These are phyloP conservation scores for Martensiomyces pterosporus DNA, from an alignment of 192 early-diverging fungal genomes.

Conservation along the genomic window DNA sequence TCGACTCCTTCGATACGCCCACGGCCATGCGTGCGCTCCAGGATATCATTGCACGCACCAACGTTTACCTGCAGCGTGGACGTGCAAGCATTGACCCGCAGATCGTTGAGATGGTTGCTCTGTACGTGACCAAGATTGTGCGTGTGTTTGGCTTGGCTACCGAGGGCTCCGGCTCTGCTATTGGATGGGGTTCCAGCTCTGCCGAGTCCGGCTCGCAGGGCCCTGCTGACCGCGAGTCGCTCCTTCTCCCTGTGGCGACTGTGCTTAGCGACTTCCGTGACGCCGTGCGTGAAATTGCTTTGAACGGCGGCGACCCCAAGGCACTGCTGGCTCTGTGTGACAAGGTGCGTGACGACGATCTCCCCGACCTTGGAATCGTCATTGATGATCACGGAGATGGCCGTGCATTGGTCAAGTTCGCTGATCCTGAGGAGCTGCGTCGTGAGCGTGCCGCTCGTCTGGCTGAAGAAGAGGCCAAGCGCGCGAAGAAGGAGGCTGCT, in stretches of 20 bases:
- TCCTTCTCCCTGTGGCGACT: constrained; percentile 73
- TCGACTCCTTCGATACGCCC: constrained; percentile 91
- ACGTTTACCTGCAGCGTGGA: constrained; percentile 70
- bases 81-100: constrained; percentile 63
- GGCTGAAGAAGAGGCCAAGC: constrained; percentile 58
- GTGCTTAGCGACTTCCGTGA: constrained; percentile 87
- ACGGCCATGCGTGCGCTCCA: constrained; percentile 74
- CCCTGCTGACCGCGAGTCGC: constrained; percentile 50
- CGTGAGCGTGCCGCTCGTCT: constrained; percentile 65
- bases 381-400: constrained; percentile 96
- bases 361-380: constrained; percentile 83
- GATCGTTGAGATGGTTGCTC: constrained; percentile 71
- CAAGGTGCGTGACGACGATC: constrained; percentile 80
- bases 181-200: constrained; percentile 61
- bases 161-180: constrained; percentile 55
- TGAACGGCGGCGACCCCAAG: constrained; percentile 40
- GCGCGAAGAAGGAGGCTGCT: constrained; percentile 57
- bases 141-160: constrained; percentile 76
- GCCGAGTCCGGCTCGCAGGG: constrained; percentile 24
- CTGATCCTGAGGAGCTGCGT: constrained; percentile 66
- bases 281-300: constrained; percentile 71
- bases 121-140: constrained; percentile 79
- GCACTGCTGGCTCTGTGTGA: constrained; percentile 79
- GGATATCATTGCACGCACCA: constrained; percentile 71
- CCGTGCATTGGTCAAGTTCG: constrained; percentile 87